Evolutionary conservation across 2,329 filamentous ascomycete genomes (phyloP), one percentile per base, ranked within the genome.

Genomic region (Pseudogymnoascus sp.): DNA sequence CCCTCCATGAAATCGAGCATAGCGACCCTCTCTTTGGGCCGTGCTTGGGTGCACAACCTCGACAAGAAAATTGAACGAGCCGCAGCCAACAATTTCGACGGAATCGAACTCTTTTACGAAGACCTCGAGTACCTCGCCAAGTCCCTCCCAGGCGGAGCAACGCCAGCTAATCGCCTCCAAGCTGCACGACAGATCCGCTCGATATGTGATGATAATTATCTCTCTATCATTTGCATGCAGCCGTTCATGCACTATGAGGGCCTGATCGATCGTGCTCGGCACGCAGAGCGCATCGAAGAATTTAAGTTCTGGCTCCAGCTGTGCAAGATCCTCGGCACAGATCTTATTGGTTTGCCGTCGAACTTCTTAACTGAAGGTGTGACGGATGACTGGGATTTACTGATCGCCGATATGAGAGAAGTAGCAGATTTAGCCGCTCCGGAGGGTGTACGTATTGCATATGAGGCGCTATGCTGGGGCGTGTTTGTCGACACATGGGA

Each of bases 61-160:
- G 74, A 79, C 1, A 76, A 82, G 70, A 93, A 92, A 71, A 81
- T 93, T 59, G 80, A 86, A 70, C 82, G 85, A 76, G 89, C 89
- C 8, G 77, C 82, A 5, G 77, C 79, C 62, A 80, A 88, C 68
- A 86, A 85, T 19, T 84, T 91, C 71, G 73, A 81, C 63, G 88
- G 87, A 60, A 83, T 93, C 66, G 90, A 93, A 72, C 79, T 92
- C 19, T 92, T 91, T 77, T 86, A 88, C 73, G 89, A 93, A 71
- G 90, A 93, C 72, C 80, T 93, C 3, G 77, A 83, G 63, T 83
- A 85, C 68, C 70, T 88, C 12, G 83, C 87, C 66, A 60, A 64
- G 41, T 62, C 65, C 19, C 64, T 66, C 21, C 66, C 67, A 3
- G 66, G 66, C 7, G 67, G 67, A 2, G 61, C 67, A 10, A 73